Evolutionary conservation across 2,329 filamentous ascomycete species (phyloP).

Genomic region (Cyclaneusma minus): DNA sequence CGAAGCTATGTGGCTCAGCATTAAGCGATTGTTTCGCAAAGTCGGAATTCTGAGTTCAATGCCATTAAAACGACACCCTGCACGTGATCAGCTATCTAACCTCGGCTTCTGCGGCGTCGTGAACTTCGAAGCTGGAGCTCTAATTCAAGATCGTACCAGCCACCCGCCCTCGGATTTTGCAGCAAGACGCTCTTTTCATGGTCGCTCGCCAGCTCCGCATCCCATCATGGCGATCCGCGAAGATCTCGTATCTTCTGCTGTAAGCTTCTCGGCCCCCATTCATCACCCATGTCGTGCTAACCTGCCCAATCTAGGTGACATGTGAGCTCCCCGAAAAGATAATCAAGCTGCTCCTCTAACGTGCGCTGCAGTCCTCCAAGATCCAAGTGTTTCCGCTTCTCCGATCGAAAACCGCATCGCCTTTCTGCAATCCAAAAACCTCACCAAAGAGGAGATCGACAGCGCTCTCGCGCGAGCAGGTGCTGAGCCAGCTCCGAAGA

Average conservation of each 20-base stretch:
- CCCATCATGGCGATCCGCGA: constrained; percentile 77
- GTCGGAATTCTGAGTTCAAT: too few species aligned
- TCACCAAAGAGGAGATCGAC: constrained; percentile 91
- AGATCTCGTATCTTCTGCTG: constrained; percentile 76
- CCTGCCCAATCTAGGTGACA: constrained; percentile 14
- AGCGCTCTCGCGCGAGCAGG: constrained; percentile 63
- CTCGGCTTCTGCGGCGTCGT: too few species aligned
- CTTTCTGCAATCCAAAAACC: constrained; percentile 90
- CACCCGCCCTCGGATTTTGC: too few species aligned
- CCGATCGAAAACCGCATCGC: constrained; percentile 86
- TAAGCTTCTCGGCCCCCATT: constrained; percentile 24
- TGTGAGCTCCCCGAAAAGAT: constrained; percentile 14
- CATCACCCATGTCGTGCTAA: constrained; percentile 10
- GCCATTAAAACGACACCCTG: too few species aligned
- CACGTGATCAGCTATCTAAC: too few species aligned
- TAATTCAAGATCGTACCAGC: too few species aligned
- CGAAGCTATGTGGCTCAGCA: too few species aligned
- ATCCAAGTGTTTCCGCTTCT: constrained; percentile 77
- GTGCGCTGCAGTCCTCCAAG: constrained; percentile 59
- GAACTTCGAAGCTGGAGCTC: too few species aligned
- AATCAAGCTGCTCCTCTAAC: neutral
- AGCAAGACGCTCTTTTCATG: too few species aligned
- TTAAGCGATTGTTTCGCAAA: too few species aligned
- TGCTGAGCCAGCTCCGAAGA: constrained; percentile 33
- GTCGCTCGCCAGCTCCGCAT: too few species aligned